Evolutionary conservation across 116 monocot genomes (phyloP).

Genomic region (Posidonia oceanica): DNA sequence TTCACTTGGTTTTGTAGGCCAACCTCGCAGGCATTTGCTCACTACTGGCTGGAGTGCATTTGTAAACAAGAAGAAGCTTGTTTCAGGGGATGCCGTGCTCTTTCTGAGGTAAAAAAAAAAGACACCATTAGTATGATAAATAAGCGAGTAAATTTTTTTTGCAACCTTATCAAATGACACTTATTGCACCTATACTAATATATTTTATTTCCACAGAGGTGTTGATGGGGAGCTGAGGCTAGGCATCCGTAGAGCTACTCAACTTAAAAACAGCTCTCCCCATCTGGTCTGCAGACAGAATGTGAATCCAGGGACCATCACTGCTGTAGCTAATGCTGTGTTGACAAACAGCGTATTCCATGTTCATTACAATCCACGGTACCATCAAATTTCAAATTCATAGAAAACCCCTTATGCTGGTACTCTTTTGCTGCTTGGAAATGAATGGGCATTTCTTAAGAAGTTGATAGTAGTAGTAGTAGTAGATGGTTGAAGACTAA

Average conservation of each 20-base stretch:
- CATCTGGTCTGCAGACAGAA: constrained; percentile 19
- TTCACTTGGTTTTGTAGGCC: constrained; percentile 24
- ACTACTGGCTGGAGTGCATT: constrained; percentile 86
- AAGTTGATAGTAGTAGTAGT: no score
- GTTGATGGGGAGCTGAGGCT: constrained; percentile 80
- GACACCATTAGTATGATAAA: background rate
- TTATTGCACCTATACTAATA: background rate
- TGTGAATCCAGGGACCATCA: constrained; percentile 15
- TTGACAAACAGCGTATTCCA: constrained; percentile 38
- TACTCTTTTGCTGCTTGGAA: no score
- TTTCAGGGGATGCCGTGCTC: constrained; percentile 73
- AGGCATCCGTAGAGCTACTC: constrained; percentile 65
- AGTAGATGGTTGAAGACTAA: no score
- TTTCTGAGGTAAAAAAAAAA: constrained; percentile 47
- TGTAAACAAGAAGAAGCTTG: constrained; percentile 77
- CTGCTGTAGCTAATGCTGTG: constrained; percentile 45
- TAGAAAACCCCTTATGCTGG: no score
- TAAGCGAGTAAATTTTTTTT: background rate
- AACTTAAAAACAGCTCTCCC: constrained; percentile 27
- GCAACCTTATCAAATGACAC: no score
- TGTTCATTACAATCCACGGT: constrained; percentile 86
- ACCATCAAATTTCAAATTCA: background rate
- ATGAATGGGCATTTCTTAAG: no score
- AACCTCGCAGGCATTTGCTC: constrained; percentile 73
- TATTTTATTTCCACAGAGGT: constrained; percentile 29